Base-by-base conservation (phyloP, 805 yeast genomes). In the Yarrowia yakushimensis region DNA sequence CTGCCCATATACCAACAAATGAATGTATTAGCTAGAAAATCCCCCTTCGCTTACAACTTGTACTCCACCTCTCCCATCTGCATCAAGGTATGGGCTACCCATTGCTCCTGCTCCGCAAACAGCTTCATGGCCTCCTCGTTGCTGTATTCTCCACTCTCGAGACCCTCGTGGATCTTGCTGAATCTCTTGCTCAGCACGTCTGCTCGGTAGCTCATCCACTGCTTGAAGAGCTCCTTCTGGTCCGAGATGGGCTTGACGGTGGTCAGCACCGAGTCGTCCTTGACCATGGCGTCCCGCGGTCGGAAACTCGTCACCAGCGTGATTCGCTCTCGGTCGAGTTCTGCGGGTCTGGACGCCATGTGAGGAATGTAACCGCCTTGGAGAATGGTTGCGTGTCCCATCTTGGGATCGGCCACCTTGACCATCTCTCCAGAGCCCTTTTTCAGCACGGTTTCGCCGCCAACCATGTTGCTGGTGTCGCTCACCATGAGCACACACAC, bases 401-500 rank as follows among this genome's bases (percentile, higher is more conserved):
- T 31, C 20, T 48, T 48, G 11, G 55, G 55, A 12, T 48, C 55
- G 1, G 55, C 55, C 1, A 48, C 55, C 13, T 48, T 48, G 39
- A 48, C 39, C n/a, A 48, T 13, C 7, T 48, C 55, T 4, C 55
- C 55, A 0, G 27, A 20, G 2, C 39, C 39, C 30, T 31, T 48
- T n/a, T 33, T 39, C 2, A 48, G 9, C 13, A 20, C 27, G 0
- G 55, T 48, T 11, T 48, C 55, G 4, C 55, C 55, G 8, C 55
- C 55, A 15, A 48, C 15, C 55, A 48, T 83, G 46, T 76, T 72
- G 2, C 79, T 66, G 9, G 87, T 84, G 68, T 83, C 86, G 30
- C 83, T 79, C 46, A 84, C 69, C 88, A 84, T 84, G 65, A 83
- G 75, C 15, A 84, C 87, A 71, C 86, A 84, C 18, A 83, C 87